Evolutionary conservation across 345 rosid species (phyloP).

Genomic region (Tarenaya hassleriana): DNA sequence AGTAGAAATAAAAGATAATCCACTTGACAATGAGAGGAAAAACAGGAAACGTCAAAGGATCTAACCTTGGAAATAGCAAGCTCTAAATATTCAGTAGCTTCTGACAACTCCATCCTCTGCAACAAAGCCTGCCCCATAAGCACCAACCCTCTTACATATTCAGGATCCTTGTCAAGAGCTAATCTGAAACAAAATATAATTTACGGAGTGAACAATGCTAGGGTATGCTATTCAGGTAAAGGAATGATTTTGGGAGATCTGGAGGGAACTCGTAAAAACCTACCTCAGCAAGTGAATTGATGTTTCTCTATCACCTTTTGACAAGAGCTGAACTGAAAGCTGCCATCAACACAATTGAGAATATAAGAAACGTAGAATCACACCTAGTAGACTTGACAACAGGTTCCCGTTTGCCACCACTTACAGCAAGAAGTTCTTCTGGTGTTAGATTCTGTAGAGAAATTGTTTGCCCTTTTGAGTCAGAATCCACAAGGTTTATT

Average conservation of each 20-base stretch:
- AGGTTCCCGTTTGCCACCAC: conserved; percentile 22
- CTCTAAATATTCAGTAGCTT: conserved; percentile 63
- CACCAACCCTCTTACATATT: conserved; percentile 44
- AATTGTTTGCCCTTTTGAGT: conserved; percentile 27
- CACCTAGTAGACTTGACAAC: conserved; percentile 4
- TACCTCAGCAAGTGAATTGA: conserved; percentile 59
- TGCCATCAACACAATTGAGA: conserved; percentile 32
- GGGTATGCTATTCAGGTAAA: neutral
- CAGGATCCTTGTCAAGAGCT: conserved; percentile 82
- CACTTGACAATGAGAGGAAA: too few relatives aligned
- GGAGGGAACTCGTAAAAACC: conserved; percentile 12
- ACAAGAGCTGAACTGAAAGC: conserved; percentile 60
- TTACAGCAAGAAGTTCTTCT: conserved; percentile 55
- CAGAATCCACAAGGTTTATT: conserved; percentile 27
- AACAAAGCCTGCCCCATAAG: conserved; percentile 67
- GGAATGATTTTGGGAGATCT: neutral
- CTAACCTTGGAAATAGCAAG: conserved; percentile 72
- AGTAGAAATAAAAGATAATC: too few relatives aligned
- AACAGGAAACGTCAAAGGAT: neutral
- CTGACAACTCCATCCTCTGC: conserved; percentile 43
- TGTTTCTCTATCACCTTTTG: conserved; percentile 43
- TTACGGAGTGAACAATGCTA: conserved; percentile 16
- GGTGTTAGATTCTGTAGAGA: conserved; percentile 43
- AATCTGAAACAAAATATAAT: conserved; percentile 38
- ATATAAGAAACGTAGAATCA: conserved; percentile 9